Evolutionary conservation across 2,329 filamentous ascomycete species (phyloP).

Genomic region (Xylaria polymorpha): DNA sequence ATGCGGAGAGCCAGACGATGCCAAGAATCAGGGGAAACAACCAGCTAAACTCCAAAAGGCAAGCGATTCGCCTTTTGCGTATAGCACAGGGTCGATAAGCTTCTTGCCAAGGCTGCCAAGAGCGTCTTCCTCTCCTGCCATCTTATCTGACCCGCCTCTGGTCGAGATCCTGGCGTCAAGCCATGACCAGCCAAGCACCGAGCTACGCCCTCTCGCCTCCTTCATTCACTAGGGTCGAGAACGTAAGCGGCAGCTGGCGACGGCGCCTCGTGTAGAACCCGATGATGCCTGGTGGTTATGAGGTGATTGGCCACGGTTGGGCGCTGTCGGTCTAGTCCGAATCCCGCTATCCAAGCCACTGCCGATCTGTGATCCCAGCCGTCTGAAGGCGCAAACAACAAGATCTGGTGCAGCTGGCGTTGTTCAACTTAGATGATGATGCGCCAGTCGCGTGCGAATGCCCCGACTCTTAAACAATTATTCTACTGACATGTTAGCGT

Average conservation of each 20-base stretch:
- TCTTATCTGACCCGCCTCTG: slow-evolving; percentile 32
- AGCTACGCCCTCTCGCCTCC: slow-evolving; percentile 20
- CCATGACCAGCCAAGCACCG: slow-evolving; percentile 17
- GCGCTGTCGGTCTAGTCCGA: slow-evolving; percentile 22
- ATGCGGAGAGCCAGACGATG: slow-evolving; percentile 22
- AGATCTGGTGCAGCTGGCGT: background rate
- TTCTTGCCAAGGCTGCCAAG: slow-evolving; percentile 34
- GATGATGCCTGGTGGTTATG: background rate
- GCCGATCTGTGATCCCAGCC: slow-evolving; percentile 24
- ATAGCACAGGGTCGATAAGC: slow-evolving; percentile 32
- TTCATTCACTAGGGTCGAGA: background rate
- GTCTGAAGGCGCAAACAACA: slow-evolving; percentile 15
- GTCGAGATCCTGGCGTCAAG: slow-evolving; percentile 14
- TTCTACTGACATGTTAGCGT: background rate
- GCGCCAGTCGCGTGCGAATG: slow-evolving; percentile 10
- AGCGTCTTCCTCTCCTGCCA: slow-evolving; percentile 17
- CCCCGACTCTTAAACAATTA: slow-evolving; percentile 3
- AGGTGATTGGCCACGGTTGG: slow-evolving; percentile 21
- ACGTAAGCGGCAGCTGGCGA: slow-evolving; percentile 33
- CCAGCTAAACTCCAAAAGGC: slow-evolving; percentile 33
- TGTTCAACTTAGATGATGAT: slow-evolving; percentile 7
- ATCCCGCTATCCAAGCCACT: slow-evolving; percentile 16
- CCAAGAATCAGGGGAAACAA: slow-evolving; percentile 35
- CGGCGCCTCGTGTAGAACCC: slow-evolving; percentile 12
- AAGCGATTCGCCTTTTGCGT: slow-evolving; percentile 30